Base-by-base conservation (phyloP, 192 early-diverging fungal genomes). In the Thamnidium elegans region DNA sequence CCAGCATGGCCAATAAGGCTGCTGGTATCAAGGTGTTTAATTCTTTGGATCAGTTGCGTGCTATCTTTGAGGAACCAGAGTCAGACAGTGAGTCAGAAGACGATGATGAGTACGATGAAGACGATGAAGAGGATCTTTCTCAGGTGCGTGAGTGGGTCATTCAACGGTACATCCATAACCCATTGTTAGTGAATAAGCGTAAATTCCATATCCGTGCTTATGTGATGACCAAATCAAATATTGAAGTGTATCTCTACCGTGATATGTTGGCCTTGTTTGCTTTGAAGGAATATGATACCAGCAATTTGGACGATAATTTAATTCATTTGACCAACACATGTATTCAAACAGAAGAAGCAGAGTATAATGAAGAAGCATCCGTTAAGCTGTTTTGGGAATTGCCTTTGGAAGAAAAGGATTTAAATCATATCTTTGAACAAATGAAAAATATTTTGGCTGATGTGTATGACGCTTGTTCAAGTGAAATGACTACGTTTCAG, bases 91-190 rank as follows among this genome's bases (percentile, higher is more conserved):
- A 84, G 20, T 78, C 78, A 6, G 73, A 78, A 13, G 75, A 77
- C 47, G 74, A 78, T 43, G 58, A 78, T 46, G 74, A 83, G 0
- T 32, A 42, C 13, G 58, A 52, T 58, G 69, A 59, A 14, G 68
- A 55, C 9, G 66, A 69, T 51, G 51, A 50, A 10, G 79, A 65
- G 15, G 58, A 71, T 30, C 50, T 75, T 47, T 79, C 80, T 21
- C 86, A 88, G 62, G 83, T 88, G 19, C 78, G 86, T 48, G 86
- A 88, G 45, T 88, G 84, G 84, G 86, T 88, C 14, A 79, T 88
- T 17, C 86, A 88, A 62, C 76, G 83, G 4, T 88, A 88, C 62
- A 83, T 88, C 20, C 76, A 83, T 59, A 58, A 71, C 7, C 86
- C 86, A 2, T 61, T 86, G 19, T 58, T 88, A 23, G 55, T 88